Base-by-base conservation (phyloP, 192 early-diverging fungal species). In the Backusella luteola region DNA sequence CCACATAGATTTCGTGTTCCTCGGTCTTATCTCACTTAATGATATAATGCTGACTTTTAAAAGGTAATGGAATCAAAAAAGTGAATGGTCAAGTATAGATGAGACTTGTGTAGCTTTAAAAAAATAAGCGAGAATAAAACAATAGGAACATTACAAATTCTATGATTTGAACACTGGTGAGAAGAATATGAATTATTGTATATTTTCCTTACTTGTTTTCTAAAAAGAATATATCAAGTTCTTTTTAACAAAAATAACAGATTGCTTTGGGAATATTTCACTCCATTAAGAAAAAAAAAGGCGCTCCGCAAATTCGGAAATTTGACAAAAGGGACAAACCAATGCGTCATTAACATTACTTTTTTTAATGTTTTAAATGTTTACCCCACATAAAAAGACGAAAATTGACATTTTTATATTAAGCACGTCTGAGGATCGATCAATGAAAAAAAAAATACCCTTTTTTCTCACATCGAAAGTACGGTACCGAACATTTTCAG, bases 351-450 rank as follows among this genome's bases (percentile, higher is more conserved):
- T 8, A 56, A 56, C 21, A 56, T 21, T 56, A 21, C 53, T 56
- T 17, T 56, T 56, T 56, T 26, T 56, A 9, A 21, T 21, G 53
- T 44, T 56, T 56, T 56, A 26, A 56, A 56, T 56, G 53, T 56
- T 56, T 56, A 56, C 53, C 53, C 53, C 53, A 56, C 53, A 56
- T 56, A n/a, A n/a, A 56, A 56, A 56, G 19, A 56, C 53, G 53
- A 56, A 56, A 23, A 56, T 56, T 56, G 53, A 9, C 19, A 56
- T 56, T 56, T 32, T 56, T 21, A 21, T 21, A 56, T 21, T 21
- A 23, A 9, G 53, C 2, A 1, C 26, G 53, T 56, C 21, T 56
- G 53, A 21, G 8, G 5, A 56, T 21, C 8, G n/a, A 56, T 56
- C 26, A 23, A 56, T 56, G 19, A 56, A 56, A 56, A 32, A 32